A percentile compares a stretch with the other conserved stretches of the same genome.
Conservation (phyloP, 1,139 yeast genomes). For the Sugiyamaella japonica region DNA sequence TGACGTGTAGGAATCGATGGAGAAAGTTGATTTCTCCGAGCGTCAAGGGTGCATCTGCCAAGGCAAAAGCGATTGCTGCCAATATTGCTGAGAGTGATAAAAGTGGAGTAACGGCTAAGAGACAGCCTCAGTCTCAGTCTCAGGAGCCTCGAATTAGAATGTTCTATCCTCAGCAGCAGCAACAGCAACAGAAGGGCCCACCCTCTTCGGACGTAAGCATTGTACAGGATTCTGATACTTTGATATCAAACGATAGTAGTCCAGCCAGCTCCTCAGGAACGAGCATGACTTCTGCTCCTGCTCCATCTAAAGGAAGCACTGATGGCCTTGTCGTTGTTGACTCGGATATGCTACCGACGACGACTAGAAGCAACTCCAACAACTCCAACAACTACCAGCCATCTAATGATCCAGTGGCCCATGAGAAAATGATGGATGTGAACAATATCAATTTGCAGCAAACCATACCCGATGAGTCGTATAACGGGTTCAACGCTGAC, state of each 20-base stretch:
- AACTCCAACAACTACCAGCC: slow-evolving; percentile 5
- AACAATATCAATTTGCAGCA: neutral
- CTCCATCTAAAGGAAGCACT: neutral
- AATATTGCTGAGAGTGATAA: neutral
- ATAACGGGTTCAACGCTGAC: neutral
- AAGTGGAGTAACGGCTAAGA: neutral
- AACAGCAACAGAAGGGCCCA: neutral
- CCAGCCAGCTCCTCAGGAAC: slow-evolving; percentile 10
- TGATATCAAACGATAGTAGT: slow-evolving; percentile 12
- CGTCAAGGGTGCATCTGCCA: slow-evolving; percentile 1
- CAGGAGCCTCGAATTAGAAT: slow-evolving; percentile 1
- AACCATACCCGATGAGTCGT: neutral
- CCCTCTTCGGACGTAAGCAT: neutral
- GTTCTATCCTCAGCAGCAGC: slow-evolving; percentile 5
- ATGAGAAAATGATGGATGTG: neutral
- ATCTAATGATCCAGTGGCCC: neutral
- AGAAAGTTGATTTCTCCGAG: slow-evolving; percentile 66
- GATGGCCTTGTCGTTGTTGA: neutral
- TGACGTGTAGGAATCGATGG: slow-evolving; percentile 93
- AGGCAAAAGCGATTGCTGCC: neutral
- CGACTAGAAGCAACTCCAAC: too few species aligned
- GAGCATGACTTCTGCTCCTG: slow-evolving; percentile 9
- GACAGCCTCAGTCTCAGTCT: neutral
- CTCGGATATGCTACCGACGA: slow-evolving; percentile 6
- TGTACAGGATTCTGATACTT: slow-evolving; percentile 6